Conservation (phyloP, 2,329 filamentous ascomycete genomes). For the Tolypocladium sp. region DNA sequence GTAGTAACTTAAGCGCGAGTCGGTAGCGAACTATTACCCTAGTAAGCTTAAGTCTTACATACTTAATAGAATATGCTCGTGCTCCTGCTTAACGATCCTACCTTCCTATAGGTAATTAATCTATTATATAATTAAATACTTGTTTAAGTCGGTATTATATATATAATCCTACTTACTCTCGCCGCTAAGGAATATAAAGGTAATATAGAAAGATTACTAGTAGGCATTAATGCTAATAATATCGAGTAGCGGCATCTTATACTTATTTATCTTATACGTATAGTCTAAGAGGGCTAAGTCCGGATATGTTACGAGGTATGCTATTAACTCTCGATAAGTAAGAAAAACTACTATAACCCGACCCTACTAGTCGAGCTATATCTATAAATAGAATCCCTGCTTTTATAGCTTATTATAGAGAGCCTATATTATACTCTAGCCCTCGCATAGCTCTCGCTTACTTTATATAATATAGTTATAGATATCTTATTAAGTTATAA, state of each 20-base stretch:
- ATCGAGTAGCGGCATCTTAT: slow-evolving; percentile 12
- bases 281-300: slow-evolving; percentile 11
- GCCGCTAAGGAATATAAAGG: slow-evolving; percentile 11
- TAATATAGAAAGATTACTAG: slow-evolving; percentile 11
- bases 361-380: slow-evolving; percentile 6
- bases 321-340: slow-evolving; percentile 10
- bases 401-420: slow-evolving; percentile 9
- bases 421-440: slow-evolving; percentile 10
- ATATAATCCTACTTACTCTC: slow-evolving; percentile 10
- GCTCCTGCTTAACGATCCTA: too few relatives aligned
- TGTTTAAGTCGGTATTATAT: too few relatives aligned
- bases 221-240: slow-evolving; percentile 12
- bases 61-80: too few relatives aligned
- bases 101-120: too few relatives aligned
- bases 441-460: slow-evolving; percentile 5
- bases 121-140: too few relatives aligned
- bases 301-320: slow-evolving; percentile 10
- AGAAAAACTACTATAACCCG: slow-evolving; percentile 12
- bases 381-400: slow-evolving; percentile 12
- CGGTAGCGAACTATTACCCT: too few relatives aligned
- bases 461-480: slow-evolving; percentile 11
- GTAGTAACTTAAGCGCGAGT: too few relatives aligned
- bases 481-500: slow-evolving; percentile 11
- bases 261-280: slow-evolving; percentile 15
- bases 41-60: too few relatives aligned